A percentile compares a stretch with the other conserved stretches of the same genome.
These are phyloP conservation scores for Talaromyces funiculosus DNA, from an alignment of 2,329 filamentous ascomycete genomes.

Conservation along the genomic window DNA sequence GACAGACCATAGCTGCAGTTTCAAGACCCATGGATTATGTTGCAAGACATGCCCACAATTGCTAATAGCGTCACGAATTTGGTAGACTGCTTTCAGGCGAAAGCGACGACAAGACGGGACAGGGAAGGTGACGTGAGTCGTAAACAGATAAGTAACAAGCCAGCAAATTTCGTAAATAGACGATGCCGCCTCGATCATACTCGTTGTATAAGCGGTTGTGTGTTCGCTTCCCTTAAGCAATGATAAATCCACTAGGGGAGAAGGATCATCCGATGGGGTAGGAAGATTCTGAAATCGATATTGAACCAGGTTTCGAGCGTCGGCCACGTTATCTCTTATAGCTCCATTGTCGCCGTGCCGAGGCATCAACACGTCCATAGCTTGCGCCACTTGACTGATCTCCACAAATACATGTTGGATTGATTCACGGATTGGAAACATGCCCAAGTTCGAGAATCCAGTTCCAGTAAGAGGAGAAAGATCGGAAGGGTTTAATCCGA, in stretches of 20 bases:
- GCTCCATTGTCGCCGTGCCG: background rate
- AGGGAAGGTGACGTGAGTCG: conserved; percentile 13
- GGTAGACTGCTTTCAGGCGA: conserved; percentile 3
- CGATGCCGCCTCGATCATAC: conserved; percentile 3
- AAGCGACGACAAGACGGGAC: conserved; percentile 10
- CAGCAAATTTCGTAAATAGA: conserved; percentile 13
- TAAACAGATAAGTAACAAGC: conserved; percentile 11
- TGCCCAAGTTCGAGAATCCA: conserved; percentile 8
- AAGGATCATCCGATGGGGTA: background rate
- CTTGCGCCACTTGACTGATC: conserved; percentile 11
- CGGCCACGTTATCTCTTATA: conserved; percentile 1
- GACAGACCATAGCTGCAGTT: conserved; percentile 13
- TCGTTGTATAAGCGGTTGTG: background rate
- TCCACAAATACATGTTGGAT: conserved; percentile 10
- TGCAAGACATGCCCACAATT: background rate
- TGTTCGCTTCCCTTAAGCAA: background rate
- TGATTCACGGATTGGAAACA: conserved; percentile 3
- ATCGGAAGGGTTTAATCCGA: conserved; percentile 3
- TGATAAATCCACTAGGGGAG: conserved; percentile 3
- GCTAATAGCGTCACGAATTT: background rate
- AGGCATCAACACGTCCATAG: conserved; percentile 2
- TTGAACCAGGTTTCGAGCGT: conserved; percentile 14
- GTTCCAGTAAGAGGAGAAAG: background rate
- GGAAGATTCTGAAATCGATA: conserved; percentile 13
- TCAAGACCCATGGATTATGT: background rate